A percentile compares a stretch with the other conserved stretches of the same genome.
These are phyloP conservation scores for Croton setiger DNA, from an alignment of 441 rosid genomes.

Conservation along the genomic window DNA sequence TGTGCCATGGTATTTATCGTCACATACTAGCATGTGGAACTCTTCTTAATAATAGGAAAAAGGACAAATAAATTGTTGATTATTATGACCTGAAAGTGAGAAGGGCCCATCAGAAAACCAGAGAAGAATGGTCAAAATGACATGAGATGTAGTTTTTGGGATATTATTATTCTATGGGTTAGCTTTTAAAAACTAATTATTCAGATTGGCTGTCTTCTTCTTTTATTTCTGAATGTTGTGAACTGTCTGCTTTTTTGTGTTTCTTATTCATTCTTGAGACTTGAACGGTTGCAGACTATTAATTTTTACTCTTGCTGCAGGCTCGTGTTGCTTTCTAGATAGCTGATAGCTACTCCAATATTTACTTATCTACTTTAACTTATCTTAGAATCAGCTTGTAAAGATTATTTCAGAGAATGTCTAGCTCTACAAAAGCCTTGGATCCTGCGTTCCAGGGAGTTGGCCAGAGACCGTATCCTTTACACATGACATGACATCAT, in stretches of 20 bases:
- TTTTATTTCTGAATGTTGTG: slow-evolving; percentile 1
- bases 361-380: slow-evolving; percentile 18
- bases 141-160: neutral
- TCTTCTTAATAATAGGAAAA: neutral
- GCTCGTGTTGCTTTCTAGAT: slow-evolving; percentile 24
- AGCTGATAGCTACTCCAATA: slow-evolving; percentile 16
- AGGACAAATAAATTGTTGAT: neutral
- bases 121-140: neutral
- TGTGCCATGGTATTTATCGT: neutral
- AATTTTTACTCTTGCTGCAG: slow-evolving; percentile 21
- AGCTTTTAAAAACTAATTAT: neutral
- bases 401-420: slow-evolving; percentile 47
- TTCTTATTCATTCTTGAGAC: slow-evolving; percentile 12
- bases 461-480: slow-evolving; percentile 95
- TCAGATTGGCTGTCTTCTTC: neutral
- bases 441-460: slow-evolving; percentile 98
- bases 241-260: neutral
- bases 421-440: slow-evolving; percentile 67
- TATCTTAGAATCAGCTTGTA: slow-evolving; percentile 18
- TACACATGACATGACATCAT: slow-evolving; percentile 7
- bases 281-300: slow-evolving; percentile 10
- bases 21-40: neutral
- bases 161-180: neutral
- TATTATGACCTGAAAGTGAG: neutral
- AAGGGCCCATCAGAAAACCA: neutral